Percentiles rank a stretch among this genome's conserved stretches.
phyloP scores from a whole-genome alignment of 768 basidiomycete species.

The Podaxis sp. region DNA sequence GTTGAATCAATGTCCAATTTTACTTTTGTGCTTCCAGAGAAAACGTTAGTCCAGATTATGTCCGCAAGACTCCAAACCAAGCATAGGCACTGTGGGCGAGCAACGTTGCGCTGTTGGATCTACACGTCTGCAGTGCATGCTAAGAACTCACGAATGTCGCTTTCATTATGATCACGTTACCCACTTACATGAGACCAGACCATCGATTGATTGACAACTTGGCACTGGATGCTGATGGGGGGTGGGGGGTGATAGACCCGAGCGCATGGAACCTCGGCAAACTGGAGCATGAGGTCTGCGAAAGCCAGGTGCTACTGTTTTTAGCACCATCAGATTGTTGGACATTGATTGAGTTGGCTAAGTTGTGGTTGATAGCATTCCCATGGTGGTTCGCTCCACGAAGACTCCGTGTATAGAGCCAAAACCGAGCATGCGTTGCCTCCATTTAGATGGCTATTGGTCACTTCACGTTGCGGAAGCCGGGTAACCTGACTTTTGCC shows the following conservation, averaged over 20 bases:
- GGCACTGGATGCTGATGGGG: neutral
- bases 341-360: neutral
- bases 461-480: neutral
- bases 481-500: neutral
- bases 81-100: no score
- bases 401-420: neutral
- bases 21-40: no score
- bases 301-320: neutral
- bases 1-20: no score
- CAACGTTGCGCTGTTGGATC: no score
- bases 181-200: no score
- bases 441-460: neutral
- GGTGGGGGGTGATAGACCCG: neutral
- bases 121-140: no score
- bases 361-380: neutral
- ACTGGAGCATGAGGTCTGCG: neutral
- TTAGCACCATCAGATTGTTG: neutral
- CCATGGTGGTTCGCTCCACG: neutral
- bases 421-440: neutral
- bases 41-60: no score
- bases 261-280: neutral
- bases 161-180: no score
- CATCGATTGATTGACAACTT: no score
- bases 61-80: no score
- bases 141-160: no score